A percentile compares a stretch with the other conserved stretches of the same genome.
These are phyloP conservation scores for Casuarina cunninghamiana DNA, from an alignment of 306 rosid genomes.

Conservation along the genomic window DNA sequence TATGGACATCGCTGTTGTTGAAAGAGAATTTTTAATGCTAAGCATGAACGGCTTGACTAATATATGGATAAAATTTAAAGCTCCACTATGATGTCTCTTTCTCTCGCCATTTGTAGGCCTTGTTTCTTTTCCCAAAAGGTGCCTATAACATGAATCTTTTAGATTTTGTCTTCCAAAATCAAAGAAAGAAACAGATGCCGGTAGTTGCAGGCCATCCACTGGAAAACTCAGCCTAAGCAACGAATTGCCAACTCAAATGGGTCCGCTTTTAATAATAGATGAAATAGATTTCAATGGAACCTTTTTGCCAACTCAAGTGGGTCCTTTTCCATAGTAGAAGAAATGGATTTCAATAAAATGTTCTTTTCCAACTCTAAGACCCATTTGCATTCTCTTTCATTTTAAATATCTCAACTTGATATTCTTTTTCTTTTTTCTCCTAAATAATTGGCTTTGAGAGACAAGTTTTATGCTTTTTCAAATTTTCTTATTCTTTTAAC, in stretches of 20 bases:
- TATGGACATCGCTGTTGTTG: constrained; percentile 15
- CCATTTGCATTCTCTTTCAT: too few species aligned
- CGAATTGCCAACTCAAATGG: neutral
- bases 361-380: too few species aligned
- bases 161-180: neutral
- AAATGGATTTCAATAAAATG: too few species aligned
- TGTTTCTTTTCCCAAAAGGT: neutral
- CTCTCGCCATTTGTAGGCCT: too few species aligned
- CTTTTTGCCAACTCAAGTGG: too few species aligned
- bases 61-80: neutral
- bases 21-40: neutral
- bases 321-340: too few species aligned
- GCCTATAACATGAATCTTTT: neutral
- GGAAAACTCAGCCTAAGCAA: neutral
- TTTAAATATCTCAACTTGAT: too few species aligned
- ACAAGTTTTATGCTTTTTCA: too few species aligned
- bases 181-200: neutral
- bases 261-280: neutral
- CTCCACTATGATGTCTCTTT: too few species aligned
- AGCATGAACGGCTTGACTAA: neutral
- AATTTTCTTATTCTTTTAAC: too few species aligned
- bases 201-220: neutral
- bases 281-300: neutral
- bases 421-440: too few species aligned
- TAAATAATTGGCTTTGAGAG: too few species aligned